Evolutionary conservation across 495 filamentous ascomycete species (phyloP), one percentile per base, ranked within the genome.

Genomic region (Penicillium turbatum): DNA sequence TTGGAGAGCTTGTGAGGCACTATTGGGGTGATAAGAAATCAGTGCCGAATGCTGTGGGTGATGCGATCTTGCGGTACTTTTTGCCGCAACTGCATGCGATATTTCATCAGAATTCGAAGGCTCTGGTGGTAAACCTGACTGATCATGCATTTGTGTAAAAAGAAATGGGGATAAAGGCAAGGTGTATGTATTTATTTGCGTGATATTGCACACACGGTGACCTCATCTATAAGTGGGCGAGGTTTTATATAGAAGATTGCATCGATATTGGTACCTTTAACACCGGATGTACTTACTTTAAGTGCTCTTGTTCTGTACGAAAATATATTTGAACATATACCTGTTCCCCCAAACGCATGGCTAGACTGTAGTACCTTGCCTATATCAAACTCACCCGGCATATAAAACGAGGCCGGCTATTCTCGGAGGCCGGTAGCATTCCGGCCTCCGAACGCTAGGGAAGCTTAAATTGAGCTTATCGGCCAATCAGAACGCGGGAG

Each of bases 351-450:
- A n/a, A n/a, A n/a, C n/a, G n/a, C n/a, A 24, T 24, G 21, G 4
- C 21, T 4, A 24, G 21, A 24, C 4, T 24, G 21, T 24, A 24
- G 21, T 4, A 24, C 10, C 31, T 30, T 3, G 46, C 21, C n/a
- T 19, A 49, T 49, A 49, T 49, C 47, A 38, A 39, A 49, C 3
- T 13, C 2, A 11, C 34, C 47, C 9, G 26, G 13, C n/a, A n/a
- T 19, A 49, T 35, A 42, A 27, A 48, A 48, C 5, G 30, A 36
- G 59, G 46, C 59, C 73, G 73, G 73, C 47, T 74, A 76, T 61
- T 61, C 50, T 51, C 73, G 73, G 73, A 73, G 72, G 72, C 72
- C 72, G 70, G 71, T 48, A 58, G 47, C 59, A 72, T 74, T 72
- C 71, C 72, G 74, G 72, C 71, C 71, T 72, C 64, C 30, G 59